These are phyloP conservation scores for Dissoconium aciculare DNA, from an alignment of 2,329 filamentous ascomycete species.

Conservation along the genomic window DNA sequence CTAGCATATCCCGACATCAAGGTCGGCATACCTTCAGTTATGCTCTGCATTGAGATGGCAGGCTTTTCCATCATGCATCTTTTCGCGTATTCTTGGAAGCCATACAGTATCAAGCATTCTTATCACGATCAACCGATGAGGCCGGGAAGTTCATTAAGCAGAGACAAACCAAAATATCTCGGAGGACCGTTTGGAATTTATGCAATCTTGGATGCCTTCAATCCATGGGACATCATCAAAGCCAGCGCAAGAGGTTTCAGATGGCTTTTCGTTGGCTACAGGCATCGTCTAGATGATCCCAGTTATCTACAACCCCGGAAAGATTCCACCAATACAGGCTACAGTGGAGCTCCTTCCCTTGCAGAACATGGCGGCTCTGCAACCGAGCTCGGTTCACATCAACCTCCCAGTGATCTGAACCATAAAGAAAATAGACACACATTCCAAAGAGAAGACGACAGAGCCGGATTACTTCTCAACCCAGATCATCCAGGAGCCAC, in stretches of 20 bases:
- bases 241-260: slow-evolving; percentile 61
- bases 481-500: slow-evolving; percentile 8
- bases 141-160: slow-evolving; percentile 13
- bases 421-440: not conserved
- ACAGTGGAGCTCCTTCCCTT: slow-evolving; percentile 12
- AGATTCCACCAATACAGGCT: slow-evolving; percentile 9
- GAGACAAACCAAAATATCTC: slow-evolving; percentile 31
- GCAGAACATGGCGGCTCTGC: slow-evolving; percentile 12
- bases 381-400: slow-evolving; percentile 11
- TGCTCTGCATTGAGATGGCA: slow-evolving; percentile 76
- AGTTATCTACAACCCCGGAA: slow-evolving; percentile 25
- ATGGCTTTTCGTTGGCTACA: slow-evolving; percentile 66
- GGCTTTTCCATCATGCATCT: slow-evolving; percentile 64
- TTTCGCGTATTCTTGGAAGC: slow-evolving; percentile 66
- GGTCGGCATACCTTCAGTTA: slow-evolving; percentile 61
- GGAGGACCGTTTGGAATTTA: slow-evolving; percentile 50
- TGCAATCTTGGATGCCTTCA: slow-evolving; percentile 58
- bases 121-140: slow-evolving; percentile 17
- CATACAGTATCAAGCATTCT: slow-evolving; percentile 40
- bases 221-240: slow-evolving; percentile 71
- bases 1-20: slow-evolving; percentile 63
- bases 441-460: slow-evolving; percentile 15
- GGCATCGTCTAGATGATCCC: slow-evolving; percentile 35
- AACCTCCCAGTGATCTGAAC: not conserved
- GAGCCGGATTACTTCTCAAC: slow-evolving; percentile 15